A percentile compares a stretch with the other conserved stretches of the same genome.
Evolutionary conservation across 345 rosid genomes (phyloP).

Genomic region (Abelmoschus esculentus): DNA sequence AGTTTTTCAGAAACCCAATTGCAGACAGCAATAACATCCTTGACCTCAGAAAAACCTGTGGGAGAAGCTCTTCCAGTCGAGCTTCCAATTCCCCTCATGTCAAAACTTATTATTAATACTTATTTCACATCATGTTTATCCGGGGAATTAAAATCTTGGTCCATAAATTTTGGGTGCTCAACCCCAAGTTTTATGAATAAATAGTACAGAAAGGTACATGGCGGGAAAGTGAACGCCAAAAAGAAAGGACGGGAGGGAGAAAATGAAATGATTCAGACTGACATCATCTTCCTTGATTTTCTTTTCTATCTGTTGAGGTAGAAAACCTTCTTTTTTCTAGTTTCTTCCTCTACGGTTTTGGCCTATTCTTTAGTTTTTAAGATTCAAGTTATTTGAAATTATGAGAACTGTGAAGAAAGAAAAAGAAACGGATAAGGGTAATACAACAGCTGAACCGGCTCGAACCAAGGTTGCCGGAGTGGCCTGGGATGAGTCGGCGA

Average conservation of each 20-base stretch:
- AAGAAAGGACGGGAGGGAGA: background rate
- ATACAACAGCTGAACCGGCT: background rate
- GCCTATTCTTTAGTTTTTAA: background rate
- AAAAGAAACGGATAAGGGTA: constrained; percentile 5
- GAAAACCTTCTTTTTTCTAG: background rate
- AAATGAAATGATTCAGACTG: background rate
- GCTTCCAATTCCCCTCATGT: constrained; percentile 82
- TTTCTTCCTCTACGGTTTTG: background rate
- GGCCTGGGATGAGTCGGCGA: background rate
- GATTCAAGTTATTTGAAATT: background rate
- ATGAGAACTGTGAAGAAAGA: constrained; percentile 24
- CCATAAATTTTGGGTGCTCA: no score
- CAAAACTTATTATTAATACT: constrained; percentile 26
- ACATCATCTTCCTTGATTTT: background rate
- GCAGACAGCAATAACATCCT: no score
- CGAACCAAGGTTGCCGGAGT: background rate
- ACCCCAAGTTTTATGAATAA: no score
- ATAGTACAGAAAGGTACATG: background rate
- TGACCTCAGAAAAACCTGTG: no score
- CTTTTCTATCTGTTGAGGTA: background rate
- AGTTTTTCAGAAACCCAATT: no score
- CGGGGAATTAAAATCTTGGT: no score
- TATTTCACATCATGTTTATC: no score
- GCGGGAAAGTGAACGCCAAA: background rate
- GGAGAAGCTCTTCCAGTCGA: constrained; percentile 35